Evolutionary conservation across 179 eudicot genomes (phyloP), one percentile per base, ranked within the genome.

Genomic region (Spinacia oleracea): DNA sequence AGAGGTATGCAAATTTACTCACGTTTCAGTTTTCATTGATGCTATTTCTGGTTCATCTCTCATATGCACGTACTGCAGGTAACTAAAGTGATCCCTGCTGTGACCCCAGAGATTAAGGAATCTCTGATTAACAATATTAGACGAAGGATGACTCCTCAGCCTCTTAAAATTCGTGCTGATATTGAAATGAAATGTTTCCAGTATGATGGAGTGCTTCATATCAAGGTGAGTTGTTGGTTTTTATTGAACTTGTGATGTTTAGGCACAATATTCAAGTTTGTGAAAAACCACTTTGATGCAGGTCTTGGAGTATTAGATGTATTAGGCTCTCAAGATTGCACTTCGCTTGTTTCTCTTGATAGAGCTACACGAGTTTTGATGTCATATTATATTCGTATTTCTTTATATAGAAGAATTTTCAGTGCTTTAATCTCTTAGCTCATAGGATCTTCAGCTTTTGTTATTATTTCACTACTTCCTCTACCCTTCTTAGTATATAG

Each of bases 141-240:
- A 62, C 87, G 97, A 59, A 86, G 94, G 83, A 92, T 92, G 97
- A 92, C 97, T 72, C 97, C 97, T 53, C 94, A 92, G 82, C 97
- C 97, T 45, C 79, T 92, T 77, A 92, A 91, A 81, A 89, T 92
- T 70, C 92, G 94, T 42, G 97, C 97, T 68, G 94, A 90, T 84
- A 85, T 92, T 67, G 94, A 92, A 79, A 87, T 92, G 90, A 91
- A 89, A 78, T 92, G 97, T 82, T 89, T 92, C 83, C 91, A 91
- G 82, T 92, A 87, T 87, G 97, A 92, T 74, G 95, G 97, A 20
- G 95, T 92, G 72, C 93, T 92, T 83, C 95, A 92, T 79, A 91
- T 92, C 42, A 92, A 92, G 91, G 97, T 92, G 35, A 63, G 23
- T 29, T 18, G 31, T 43, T 77, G 12, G 4, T 53, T 50, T 43